These are phyloP conservation scores for Suhomyces panamericanus DNA, from an alignment of 1,139 yeast species.

Conservation along the genomic window DNA sequence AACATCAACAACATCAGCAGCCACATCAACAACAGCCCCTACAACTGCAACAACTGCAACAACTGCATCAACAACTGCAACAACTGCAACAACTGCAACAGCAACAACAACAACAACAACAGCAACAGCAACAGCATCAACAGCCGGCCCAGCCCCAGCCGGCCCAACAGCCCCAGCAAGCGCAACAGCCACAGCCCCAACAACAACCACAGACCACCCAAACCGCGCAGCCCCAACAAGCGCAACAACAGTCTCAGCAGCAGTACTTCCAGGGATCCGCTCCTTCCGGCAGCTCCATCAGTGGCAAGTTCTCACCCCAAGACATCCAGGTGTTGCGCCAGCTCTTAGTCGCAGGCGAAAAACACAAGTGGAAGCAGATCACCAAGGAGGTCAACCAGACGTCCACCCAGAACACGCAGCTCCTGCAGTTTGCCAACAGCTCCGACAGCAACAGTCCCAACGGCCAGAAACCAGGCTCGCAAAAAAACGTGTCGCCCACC, in stretches of 20 bases:
- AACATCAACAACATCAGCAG: slow-evolving; percentile 13
- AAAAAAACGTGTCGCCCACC: slow-evolving; percentile 45
- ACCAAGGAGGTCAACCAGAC: slow-evolving; percentile 44
- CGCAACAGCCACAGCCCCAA: slow-evolving; percentile 9
- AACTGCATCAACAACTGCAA: slow-evolving; percentile 13
- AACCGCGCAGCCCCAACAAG: slow-evolving; percentile 6
- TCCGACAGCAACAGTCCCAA: slow-evolving; percentile 9
- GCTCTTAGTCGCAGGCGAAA: slow-evolving; percentile 43
- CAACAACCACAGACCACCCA: slow-evolving; percentile 1
- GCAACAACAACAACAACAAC: slow-evolving; percentile 11
- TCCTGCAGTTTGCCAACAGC: slow-evolving; percentile 9
- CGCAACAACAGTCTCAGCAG: slow-evolving; percentile 7
- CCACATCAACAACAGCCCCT: slow-evolving; percentile 15
- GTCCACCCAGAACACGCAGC: slow-evolving; percentile 16
- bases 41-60: slow-evolving; percentile 15
- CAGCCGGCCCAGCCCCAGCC: slow-evolving; percentile 10
- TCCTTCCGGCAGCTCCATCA: slow-evolving; percentile 12
- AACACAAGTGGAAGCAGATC: slow-evolving; percentile 49
- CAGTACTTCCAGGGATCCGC: slow-evolving; percentile 8
- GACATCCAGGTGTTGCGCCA: slow-evolving; percentile 43
- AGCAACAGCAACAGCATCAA: neutral
- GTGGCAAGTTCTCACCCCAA: slow-evolving; percentile 34
- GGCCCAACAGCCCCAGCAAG: slow-evolving; percentile 8
- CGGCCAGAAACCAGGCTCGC: slow-evolving; percentile 13
- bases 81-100: slow-evolving; percentile 14